These are phyloP conservation scores for Ogataea methanolica DNA, from an alignment of 805 yeast genomes.

Conservation along the genomic window DNA sequence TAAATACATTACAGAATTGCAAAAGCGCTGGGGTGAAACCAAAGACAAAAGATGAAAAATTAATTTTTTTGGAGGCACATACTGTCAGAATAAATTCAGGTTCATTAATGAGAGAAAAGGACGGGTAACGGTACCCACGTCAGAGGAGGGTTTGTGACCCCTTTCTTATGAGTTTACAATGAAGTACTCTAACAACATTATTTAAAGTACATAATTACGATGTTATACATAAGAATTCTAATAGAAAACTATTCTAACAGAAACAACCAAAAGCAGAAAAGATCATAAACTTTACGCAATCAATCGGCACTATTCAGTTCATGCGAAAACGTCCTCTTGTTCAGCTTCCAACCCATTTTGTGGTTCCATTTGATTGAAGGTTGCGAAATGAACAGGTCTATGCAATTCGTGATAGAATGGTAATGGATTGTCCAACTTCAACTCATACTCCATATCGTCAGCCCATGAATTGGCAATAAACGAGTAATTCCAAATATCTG, in stretches of 20 bases:
- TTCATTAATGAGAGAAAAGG: too few species aligned
- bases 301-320: constrained; percentile 1
- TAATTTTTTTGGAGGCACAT: neutral
- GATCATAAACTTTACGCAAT: neutral
- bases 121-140: too few species aligned
- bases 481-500: constrained; percentile 84
- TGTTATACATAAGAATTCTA: neutral
- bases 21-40: neutral
- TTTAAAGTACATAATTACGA: neutral
- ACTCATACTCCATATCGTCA: constrained; percentile 48
- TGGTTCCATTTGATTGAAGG: constrained; percentile 64
- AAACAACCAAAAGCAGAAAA: neutral
- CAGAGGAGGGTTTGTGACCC: too few species aligned
- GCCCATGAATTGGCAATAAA: constrained; percentile 86
- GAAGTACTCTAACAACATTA: too few species aligned
- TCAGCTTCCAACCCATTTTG: constrained; percentile 54
- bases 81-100: neutral
- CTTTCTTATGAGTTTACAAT: too few species aligned
- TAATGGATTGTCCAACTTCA: constrained; percentile 75
- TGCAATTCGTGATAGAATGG: constrained; percentile 83
- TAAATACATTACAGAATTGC: neutral
- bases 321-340: constrained; percentile 60
- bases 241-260: too few species aligned
- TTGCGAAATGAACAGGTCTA: constrained; percentile 81
- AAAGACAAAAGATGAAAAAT: neutral